phyloP scores from a whole-genome alignment of 495 filamentous ascomycete species.

The Penicillium desertorum region DNA sequence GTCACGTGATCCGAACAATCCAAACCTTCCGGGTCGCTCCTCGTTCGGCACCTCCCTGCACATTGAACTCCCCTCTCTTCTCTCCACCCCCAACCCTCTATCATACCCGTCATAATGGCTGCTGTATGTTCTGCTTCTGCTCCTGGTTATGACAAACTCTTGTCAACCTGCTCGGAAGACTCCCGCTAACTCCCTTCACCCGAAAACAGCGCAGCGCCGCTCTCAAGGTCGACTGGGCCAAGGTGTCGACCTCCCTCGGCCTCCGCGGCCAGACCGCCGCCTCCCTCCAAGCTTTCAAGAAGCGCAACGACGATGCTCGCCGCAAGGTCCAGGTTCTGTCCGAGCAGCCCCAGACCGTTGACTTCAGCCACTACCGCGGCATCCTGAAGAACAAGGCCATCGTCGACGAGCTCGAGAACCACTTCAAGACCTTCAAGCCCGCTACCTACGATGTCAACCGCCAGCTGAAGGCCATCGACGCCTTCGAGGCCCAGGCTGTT shows the following conservation, averaged over 20 bases:
- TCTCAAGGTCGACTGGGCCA: slow-evolving; percentile 98
- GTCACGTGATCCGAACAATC: slow-evolving; percentile 47
- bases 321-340: slow-evolving; percentile 80
- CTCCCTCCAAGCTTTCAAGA: slow-evolving; percentile 94
- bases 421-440: slow-evolving; percentile 86
- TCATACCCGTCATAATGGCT: slow-evolving; percentile 69
- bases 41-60: slow-evolving; percentile 44
- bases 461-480: slow-evolving; percentile 96
- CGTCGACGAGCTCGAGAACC: slow-evolving; percentile 94
- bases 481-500: slow-evolving; percentile 94
- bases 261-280: slow-evolving; percentile 91
- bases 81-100: slow-evolving; percentile 39
- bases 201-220: slow-evolving; percentile 85
- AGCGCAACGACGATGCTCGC: slow-evolving; percentile 98
- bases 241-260: slow-evolving; percentile 85
- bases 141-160: slow-evolving; percentile 12
- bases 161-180: slow-evolving; percentile 13
- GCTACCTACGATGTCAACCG: slow-evolving; percentile 82
- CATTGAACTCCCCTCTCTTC: slow-evolving; percentile 41
- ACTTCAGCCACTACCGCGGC: slow-evolving; percentile 90
- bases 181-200: slow-evolving; percentile 34
- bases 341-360: slow-evolving; percentile 76
- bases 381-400: slow-evolving; percentile 91
- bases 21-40: slow-evolving; percentile 50
- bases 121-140: slow-evolving; percentile 65